A percentile compares a stretch with the other conserved stretches of the same genome.
These are phyloP conservation scores for Helotiales sp. DNA, from an alignment of 2,329 filamentous ascomycete genomes.

Conservation along the genomic window DNA sequence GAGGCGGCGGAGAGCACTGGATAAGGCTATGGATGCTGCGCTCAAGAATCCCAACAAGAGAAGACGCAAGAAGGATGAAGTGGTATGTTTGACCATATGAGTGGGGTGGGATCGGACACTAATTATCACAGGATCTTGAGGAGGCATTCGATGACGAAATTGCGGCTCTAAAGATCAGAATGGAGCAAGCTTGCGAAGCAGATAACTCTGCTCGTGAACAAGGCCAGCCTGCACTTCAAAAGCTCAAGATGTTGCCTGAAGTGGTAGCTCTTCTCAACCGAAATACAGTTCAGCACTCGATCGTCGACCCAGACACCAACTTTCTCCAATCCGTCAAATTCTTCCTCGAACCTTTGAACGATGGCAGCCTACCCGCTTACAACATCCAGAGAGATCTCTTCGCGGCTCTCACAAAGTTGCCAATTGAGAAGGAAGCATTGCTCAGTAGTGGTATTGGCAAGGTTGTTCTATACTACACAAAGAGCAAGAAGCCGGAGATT, in stretches of 20 bases:
- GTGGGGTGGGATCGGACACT: slow-evolving; percentile 22
- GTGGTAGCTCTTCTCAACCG: slow-evolving; percentile 88
- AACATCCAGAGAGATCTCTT: slow-evolving; percentile 97
- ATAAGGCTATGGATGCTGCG: slow-evolving; percentile 85
- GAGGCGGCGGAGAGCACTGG: slow-evolving; percentile 80
- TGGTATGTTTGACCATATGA: slow-evolving; percentile 62
- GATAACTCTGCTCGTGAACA: slow-evolving; percentile 83
- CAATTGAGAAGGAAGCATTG: slow-evolving; percentile 88
- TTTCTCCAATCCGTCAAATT: slow-evolving; percentile 94
- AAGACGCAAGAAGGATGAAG: slow-evolving; percentile 79
- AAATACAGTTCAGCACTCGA: slow-evolving; percentile 81
- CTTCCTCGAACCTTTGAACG: slow-evolving; percentile 94
- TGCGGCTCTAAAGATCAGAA: slow-evolving; percentile 81
- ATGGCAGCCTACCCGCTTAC: slow-evolving; percentile 92
- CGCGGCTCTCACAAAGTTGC: slow-evolving; percentile 75
- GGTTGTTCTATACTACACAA: slow-evolving; percentile 95
- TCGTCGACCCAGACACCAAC: slow-evolving; percentile 94
- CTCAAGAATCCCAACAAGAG: slow-evolving; percentile 77
- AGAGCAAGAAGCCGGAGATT: slow-evolving; percentile 86
- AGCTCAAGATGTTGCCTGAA: slow-evolving; percentile 90
- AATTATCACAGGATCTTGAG: slow-evolving; percentile 73
- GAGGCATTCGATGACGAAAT: slow-evolving; percentile 90
- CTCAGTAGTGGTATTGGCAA: slow-evolving; percentile 94
- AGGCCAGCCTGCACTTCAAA: slow-evolving; percentile 84
- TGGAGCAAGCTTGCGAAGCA: slow-evolving; percentile 87